Evolutionary conservation across 2,329 filamentous ascomycete genomes (phyloP).

Genomic region (Cercospora sojina): DNA sequence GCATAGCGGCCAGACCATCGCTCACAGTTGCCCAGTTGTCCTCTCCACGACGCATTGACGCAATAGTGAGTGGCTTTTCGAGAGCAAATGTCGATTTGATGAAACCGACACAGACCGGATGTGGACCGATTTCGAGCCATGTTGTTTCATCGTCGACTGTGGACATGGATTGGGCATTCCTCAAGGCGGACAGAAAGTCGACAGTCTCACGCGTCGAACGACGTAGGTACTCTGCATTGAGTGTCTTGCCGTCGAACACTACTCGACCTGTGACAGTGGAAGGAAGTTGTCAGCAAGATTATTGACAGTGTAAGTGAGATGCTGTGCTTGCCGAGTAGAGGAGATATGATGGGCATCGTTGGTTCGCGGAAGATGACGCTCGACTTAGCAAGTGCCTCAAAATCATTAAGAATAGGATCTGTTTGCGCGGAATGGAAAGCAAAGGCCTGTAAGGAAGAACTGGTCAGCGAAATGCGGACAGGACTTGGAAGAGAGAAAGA

Average conservation of each 20-base stretch:
- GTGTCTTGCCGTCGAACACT: conserved; percentile 26
- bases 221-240: conserved; percentile 31
- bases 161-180: conserved; percentile 35
- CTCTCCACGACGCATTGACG: conserved; percentile 18
- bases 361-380: conserved; percentile 23
- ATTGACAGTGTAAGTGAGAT: not conserved
- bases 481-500: conserved; percentile 36
- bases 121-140: conserved; percentile 50
- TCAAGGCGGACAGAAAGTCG: conserved; percentile 34
- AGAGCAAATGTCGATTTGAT: conserved; percentile 14
- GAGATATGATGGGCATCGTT: conserved; percentile 32
- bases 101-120: conserved; percentile 40
- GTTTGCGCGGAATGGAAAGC: conserved; percentile 39
- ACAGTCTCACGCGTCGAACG: conserved; percentile 44
- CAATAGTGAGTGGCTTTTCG: conserved; percentile 9
- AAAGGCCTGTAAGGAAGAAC: conserved; percentile 18
- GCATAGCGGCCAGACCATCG: conserved; percentile 50
- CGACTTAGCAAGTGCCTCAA: conserved; percentile 24
- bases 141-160: conserved; percentile 41
- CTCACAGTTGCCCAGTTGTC: conserved; percentile 52
- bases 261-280: conserved; percentile 13
- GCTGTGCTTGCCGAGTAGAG: conserved; percentile 27
- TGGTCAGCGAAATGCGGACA: conserved; percentile 33
- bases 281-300: not conserved
- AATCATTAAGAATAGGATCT: conserved; percentile 32